These are phyloP conservation scores for Rosa lucieae DNA, from an alignment of 306 rosid genomes.

Conservation along the genomic window DNA sequence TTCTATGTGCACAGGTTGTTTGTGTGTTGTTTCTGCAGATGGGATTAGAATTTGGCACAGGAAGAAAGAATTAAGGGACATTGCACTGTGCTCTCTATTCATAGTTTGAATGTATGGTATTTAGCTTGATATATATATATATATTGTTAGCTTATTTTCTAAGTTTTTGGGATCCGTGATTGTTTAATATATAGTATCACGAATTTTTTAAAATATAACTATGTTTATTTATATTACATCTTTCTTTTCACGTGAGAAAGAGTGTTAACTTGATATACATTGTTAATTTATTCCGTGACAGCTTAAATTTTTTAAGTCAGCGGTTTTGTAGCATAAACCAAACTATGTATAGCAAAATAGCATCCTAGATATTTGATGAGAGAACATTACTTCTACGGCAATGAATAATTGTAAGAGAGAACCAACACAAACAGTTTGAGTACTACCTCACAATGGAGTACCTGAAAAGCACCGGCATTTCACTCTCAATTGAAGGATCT, in stretches of 20 bases:
- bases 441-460: not conserved
- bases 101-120: not conserved
- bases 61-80: not conserved
- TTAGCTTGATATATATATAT: not conserved
- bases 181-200: not conserved
- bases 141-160: not conserved
- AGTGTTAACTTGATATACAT: not conserved
- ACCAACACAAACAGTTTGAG: not conserved
- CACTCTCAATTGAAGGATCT: not conserved
- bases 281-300: not conserved
- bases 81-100: not conserved
- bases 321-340: not conserved
- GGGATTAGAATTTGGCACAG: not conserved
- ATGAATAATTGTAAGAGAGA: not conserved
- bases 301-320: not conserved
- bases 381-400: not conserved
- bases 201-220: not conserved
- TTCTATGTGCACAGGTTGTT: not conserved
- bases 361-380: not conserved
- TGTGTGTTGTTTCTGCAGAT: not conserved
- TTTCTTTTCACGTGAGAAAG: not conserved
- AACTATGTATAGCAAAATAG: not conserved
- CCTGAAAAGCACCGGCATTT: conserved; percentile 7
- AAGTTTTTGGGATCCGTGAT: not conserved
- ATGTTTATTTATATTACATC: not conserved